phyloP scores from a whole-genome alignment of 2,329 filamentous ascomycete species.

The Orbilia oligospora region DNA sequence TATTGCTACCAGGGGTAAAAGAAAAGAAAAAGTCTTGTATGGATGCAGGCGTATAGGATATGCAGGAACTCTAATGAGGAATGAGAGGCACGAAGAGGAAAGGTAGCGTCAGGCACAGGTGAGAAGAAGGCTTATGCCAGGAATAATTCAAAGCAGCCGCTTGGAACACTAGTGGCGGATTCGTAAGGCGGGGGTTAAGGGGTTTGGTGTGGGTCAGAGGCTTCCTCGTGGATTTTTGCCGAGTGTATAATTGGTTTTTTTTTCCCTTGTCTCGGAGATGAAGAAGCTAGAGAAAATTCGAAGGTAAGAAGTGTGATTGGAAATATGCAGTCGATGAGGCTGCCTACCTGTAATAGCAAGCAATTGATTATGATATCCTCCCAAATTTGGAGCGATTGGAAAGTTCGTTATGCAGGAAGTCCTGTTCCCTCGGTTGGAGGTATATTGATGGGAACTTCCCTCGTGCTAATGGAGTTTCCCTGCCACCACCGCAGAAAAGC shows the following conservation, averaged over 20 bases:
- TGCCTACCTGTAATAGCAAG: conserved; percentile 61
- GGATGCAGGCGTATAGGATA: conserved; percentile 32
- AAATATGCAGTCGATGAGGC: conserved; percentile 49
- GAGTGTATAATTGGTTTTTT: conserved; percentile 50
- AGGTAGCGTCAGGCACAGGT: conserved; percentile 49
- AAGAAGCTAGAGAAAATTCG: conserved; percentile 44
- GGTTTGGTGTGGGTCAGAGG: conserved; percentile 60
- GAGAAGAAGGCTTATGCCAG: conserved; percentile 43
- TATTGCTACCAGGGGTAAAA: conserved; percentile 48
- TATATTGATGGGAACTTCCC: conserved; percentile 47
- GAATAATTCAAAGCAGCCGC: conserved; percentile 38
- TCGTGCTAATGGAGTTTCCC: conserved; percentile 43
- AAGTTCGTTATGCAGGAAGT: conserved; percentile 29
- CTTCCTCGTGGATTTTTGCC: conserved; percentile 60
- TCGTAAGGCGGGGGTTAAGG: conserved; percentile 61
- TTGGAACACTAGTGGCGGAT: conserved; percentile 53
- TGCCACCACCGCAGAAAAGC: conserved; percentile 21
- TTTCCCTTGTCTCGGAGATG: conserved; percentile 55
- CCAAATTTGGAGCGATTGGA: conserved; percentile 54
- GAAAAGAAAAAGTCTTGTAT: conserved; percentile 39
- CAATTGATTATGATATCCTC: conserved; percentile 40
- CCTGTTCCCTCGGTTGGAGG: conserved; percentile 28
- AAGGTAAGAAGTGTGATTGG: conserved; percentile 51
- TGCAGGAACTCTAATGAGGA: conserved; percentile 57
- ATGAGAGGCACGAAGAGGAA: conserved; percentile 54